Conservation (phyloP, 805 yeast genomes). For the Saccharomycopsis malanga region DNA sequence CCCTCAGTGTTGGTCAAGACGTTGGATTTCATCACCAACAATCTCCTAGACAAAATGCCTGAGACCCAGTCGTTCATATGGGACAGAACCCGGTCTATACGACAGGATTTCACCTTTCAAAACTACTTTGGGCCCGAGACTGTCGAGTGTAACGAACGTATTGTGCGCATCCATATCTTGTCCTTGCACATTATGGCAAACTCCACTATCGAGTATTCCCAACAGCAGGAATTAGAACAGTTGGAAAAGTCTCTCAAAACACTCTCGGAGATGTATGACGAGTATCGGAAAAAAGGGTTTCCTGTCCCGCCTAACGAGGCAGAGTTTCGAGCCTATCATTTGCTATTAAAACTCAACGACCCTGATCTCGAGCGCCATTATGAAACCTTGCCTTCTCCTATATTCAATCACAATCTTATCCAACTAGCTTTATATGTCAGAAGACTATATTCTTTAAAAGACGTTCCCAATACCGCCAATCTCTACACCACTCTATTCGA, state of each 20-base stretch:
- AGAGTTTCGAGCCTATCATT: slow-evolving; percentile 84
- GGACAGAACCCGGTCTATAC: slow-evolving; percentile 94
- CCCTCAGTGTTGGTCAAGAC: slow-evolving; percentile 67
- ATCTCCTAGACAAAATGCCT: slow-evolving; percentile 61
- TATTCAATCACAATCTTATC: slow-evolving; percentile 49
- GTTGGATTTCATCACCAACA: slow-evolving; percentile 61
- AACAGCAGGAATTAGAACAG: slow-evolving; percentile 94
- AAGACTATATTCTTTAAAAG: slow-evolving; percentile 45
- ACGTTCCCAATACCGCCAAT: slow-evolving; percentile 52
- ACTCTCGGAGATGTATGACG: slow-evolving; percentile 77
- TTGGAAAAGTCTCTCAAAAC: slow-evolving; percentile 88
- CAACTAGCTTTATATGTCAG: slow-evolving; percentile 70
- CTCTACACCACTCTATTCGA: slow-evolving; percentile 60
- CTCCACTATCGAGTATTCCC: slow-evolving; percentile 63
- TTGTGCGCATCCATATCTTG: slow-evolving; percentile 80
- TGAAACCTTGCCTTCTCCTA: slow-evolving; percentile 54
- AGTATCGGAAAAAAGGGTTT: slow-evolving; percentile 57
- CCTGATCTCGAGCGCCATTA: slow-evolving; percentile 75
- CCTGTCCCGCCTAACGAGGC: slow-evolving; percentile 76
- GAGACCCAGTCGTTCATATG: slow-evolving; percentile 86
- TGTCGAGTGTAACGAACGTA: slow-evolving; percentile 83
- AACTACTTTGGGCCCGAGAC: slow-evolving; percentile 92
- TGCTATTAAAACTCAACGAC: slow-evolving; percentile 73
- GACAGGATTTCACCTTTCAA: slow-evolving; percentile 96
- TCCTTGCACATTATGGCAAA: slow-evolving; percentile 80